Evolutionary conservation across 2,329 filamentous ascomycete species (phyloP), one percentile per base, ranked within the genome.

Genomic region (Pseudogymnoascus sp.): DNA sequence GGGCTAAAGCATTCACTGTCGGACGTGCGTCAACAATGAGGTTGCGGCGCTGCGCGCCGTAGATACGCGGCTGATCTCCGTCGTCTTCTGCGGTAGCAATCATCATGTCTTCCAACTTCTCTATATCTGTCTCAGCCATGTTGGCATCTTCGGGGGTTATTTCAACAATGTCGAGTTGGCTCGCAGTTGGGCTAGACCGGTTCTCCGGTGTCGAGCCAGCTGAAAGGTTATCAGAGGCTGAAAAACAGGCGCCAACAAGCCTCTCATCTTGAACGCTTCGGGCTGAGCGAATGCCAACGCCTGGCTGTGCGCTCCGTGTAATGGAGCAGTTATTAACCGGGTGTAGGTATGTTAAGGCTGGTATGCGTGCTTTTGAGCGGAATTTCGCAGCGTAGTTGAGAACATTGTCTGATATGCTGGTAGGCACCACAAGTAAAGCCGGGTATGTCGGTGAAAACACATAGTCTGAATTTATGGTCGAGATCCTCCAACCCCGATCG

Each of bases 261-360:
- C 92, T 91, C 76, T 99, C 95, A 72, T 99, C 95, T 74, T 99
- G 95, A 33, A 96, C 90, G 71, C 93, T 97, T 45, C 93, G 87
- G 71, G 96, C 95, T 65, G 90, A 86, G 59, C 89, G 86, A 23
- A 97, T 84, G 12, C 95, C 95, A 1, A 93, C 89, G 63, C 93
- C 80, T 0, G 95, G 95, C 73, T 99, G 95, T 3, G 93, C 96
- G 72, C 92, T 96, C 72, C 95, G 84, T 1, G 93, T 97, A 67
- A 99, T 96, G 23, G 93, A 95, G 75, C 95, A 97, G 73, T 96
- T 96, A 74, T 97, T 99, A 70, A 97, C 82, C 0, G 91, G 91
- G 74, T 99, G 95, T n/a, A 97, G 85, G 75, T 99, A 99, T 21
- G 92, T 92, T 40, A 99, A 79, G 3, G 88, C 89, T 1, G 95